These are phyloP conservation scores for Flaveria bidentis DNA, from an alignment of 129 eudicot species.

Conservation along the genomic window DNA sequence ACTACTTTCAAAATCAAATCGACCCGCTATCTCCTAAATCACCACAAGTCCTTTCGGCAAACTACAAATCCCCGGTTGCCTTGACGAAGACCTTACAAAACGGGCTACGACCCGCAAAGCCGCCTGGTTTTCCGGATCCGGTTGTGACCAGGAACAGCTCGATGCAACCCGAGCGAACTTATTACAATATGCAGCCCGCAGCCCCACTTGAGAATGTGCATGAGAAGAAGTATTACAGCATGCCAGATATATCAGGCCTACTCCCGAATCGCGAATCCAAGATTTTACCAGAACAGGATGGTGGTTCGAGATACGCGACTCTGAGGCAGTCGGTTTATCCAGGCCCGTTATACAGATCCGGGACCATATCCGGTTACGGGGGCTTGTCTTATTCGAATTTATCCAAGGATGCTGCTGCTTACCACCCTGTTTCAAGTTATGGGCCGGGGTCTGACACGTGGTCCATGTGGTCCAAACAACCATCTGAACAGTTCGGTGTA, in stretches of 20 bases:
- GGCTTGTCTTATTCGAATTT: conserved; percentile 38
- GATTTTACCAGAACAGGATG: conserved; percentile 26
- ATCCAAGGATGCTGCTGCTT: conserved; percentile 54
- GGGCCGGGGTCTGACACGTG: conserved; percentile 47
- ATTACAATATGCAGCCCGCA: conserved; percentile 33
- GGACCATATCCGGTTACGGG: conserved; percentile 39
- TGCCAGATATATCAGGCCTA: conserved; percentile 84
- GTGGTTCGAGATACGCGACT: conserved; percentile 36
- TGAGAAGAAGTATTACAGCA: conserved; percentile 80
- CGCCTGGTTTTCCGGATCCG: conserved; percentile 82
- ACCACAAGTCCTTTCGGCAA: conserved; percentile 44
- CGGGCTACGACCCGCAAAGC: conserved; percentile 54
- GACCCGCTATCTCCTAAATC: conserved; percentile 53
- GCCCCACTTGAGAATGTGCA: conserved; percentile 44
- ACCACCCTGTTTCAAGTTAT: conserved; percentile 42
- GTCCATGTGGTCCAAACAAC: conserved; percentile 84
- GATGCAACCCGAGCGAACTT: conserved; percentile 53
- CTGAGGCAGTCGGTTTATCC: conserved; percentile 41
- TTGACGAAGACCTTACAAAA: conserved; percentile 55
- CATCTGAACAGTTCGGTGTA: conserved; percentile 88
- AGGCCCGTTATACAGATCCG: conserved; percentile 48
- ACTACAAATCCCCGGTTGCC: conserved; percentile 49
- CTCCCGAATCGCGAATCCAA: conserved; percentile 52
- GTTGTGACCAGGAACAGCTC: conserved; percentile 69
- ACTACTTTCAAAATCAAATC: conserved; percentile 22